Evolutionary conservation across 2,329 filamentous ascomycete species (phyloP), one percentile per base, ranked within the genome.

Genomic region (Xylariaceae sp.): DNA sequence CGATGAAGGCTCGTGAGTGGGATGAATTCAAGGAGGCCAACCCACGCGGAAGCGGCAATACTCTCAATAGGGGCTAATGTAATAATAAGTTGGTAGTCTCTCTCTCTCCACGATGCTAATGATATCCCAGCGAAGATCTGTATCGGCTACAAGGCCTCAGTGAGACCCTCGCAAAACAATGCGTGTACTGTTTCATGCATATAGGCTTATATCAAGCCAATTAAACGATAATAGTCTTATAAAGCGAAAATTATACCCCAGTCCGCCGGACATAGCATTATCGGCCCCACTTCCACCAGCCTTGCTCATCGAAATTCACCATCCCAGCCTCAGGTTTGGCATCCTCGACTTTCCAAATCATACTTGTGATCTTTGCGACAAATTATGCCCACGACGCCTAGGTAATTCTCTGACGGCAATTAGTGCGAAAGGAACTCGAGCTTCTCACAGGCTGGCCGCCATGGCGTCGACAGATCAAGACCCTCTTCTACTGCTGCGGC

Each of bases 11-110:
- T 24, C 81, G 94, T 55, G 87, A 87, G 56, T 99, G 94, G 94
- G 94, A 99, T 73, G 93, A 99, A 68, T 99, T 88, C 69, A 87
- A 82, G 21, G 94, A 99, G 71, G 85, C 87, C 2, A 97, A 99
- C 69, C 89, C 91, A 1, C 91, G 87, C 69, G 90, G 90, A 0
- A 83, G 86, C 29, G 90, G 90, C 3, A 95, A 95, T 69, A 94
- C 90, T 1, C 72, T 94, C 58, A 94, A 95, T 72, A 84, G 87
- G 75, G 90, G 90, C 16, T 71, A 60, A 53, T 32, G 21, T 11
- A 32, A 29, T 2, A 13, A 35, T n/a, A 3, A 13, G n/a, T n/a
- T 29, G 13, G 23, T 11, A 29, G 10, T 8, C 7, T 15, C 16
- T 42, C 24, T 15, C 10, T 32, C 20, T 11, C 13, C 30, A 16